Base-by-base conservation (phyloP, 345 rosid genomes). In the Eutrema yunnanense region DNA sequence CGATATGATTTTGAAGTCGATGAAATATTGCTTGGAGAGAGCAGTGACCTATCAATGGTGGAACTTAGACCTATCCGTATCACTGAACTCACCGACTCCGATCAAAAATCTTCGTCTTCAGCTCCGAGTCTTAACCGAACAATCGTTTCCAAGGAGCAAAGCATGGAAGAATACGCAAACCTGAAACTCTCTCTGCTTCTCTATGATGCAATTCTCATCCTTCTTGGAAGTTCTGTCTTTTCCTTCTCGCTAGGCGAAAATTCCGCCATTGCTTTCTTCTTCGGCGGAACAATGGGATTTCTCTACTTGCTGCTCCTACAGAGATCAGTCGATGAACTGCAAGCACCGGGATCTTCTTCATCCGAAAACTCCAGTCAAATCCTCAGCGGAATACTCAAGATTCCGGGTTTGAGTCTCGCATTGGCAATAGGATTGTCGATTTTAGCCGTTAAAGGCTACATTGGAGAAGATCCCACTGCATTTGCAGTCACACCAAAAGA, bases 101-200 rank as follows among this genome's bases (percentile, higher is more conserved):
- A 69, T 71, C 69, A 71, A 71, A 72, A 41, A 65, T 36, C 62
- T 40, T 69, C 60, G 1, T 59, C 78, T 62, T 59, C 85, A 9
- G 68, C 84, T 61, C 57, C 71, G 33, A 29, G 19, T 32, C 37
- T 57, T 32, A 71, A 56, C 32, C 6, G 44, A 60, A 37, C 63
- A 48, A 41, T 4, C 4, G 59, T 80, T 5, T 83, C 92, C 8
- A 86, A 78, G 3, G 87, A 90, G 73, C 82, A 90, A 82, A 90
- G 95, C 86, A 84, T 94, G 97, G 88, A 81, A 81, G 91, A 87
- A 58, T 94, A 94, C 34, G 80, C 85, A 57, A 87, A 85, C 81
- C 77, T 94, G 84, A 94, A 94, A 71, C 56, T 83, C 67, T 94
- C 98, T 27, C 71, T 90, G 78, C 72, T 94, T 38, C 79, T 79